phyloP scores from a whole-genome alignment of 2,329 filamentous ascomycete species.

The Cladosporium halotolerans region DNA sequence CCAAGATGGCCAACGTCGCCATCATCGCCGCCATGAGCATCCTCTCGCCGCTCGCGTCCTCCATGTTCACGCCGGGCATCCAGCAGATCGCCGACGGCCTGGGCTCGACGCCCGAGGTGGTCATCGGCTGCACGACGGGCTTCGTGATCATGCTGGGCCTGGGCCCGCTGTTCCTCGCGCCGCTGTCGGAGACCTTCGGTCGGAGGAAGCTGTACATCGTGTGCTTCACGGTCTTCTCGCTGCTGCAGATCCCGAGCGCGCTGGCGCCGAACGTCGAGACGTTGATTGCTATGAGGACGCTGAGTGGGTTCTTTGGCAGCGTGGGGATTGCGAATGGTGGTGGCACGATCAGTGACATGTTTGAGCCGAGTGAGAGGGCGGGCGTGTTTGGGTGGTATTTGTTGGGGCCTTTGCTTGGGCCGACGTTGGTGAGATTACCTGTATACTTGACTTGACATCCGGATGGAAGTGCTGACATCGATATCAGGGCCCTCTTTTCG shows the following conservation, averaged over 20 bases:
- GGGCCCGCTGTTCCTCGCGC: constrained; percentile 42
- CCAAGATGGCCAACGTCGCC: constrained; percentile 44
- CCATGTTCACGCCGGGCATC: constrained; percentile 49
- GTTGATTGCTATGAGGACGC: constrained; percentile 40
- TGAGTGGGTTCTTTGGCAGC: constrained; percentile 46
- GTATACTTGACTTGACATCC: neutral
- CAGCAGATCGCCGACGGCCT: constrained; percentile 44
- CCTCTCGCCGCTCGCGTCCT: constrained; percentile 42
- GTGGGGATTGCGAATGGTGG: constrained; percentile 48
- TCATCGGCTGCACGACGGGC: constrained; percentile 46
- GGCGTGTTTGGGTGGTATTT: constrained; percentile 43
- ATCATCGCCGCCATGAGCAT: constrained; percentile 48
- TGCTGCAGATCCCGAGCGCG: constrained; percentile 44
- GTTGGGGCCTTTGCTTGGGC: constrained; percentile 39
- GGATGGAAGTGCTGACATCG: neutral
- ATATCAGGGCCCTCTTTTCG: constrained; percentile 35
- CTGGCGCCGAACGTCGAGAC: constrained; percentile 42
- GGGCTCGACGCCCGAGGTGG: constrained; percentile 34
- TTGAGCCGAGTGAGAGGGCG: constrained; percentile 39
- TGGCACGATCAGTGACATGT: constrained; percentile 49
- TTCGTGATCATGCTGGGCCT: constrained; percentile 46
- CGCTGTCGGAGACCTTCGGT: constrained; percentile 43
- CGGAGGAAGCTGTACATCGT: constrained; percentile 39
- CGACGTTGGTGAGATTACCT: constrained; percentile 17
- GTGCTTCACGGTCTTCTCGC: constrained; percentile 40